Evolutionary conservation across 371 early-diverging fungal species (phyloP), one percentile per base, ranked within the genome.

Genomic region (Lichtheimia hyalospora): DNA sequence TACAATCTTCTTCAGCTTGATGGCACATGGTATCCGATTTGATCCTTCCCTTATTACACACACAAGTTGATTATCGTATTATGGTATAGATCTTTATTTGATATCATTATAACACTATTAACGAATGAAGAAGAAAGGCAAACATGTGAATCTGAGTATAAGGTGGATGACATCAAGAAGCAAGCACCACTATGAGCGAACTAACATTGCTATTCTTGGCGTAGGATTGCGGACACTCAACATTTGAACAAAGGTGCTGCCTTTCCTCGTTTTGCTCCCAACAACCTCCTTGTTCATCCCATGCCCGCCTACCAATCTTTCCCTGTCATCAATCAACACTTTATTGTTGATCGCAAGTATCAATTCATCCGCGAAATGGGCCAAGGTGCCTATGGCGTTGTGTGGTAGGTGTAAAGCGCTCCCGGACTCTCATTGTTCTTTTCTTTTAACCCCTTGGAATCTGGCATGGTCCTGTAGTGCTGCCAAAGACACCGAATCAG

Each of bases 291-390:
- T 39, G 20, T 18, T 28, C 53, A 25, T 18, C 24, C 52, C 49
- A 78, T 78, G 79, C 58, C 75, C 54, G 68, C 66, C 18, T 78
- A 78, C 53, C 84, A 86, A 54, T 77, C 88, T 23, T 87, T 87
- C 62, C 84, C 86, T 27, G 88, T 85, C n/a, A 70, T 87, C 27
- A 85, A 86, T 44, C 84, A 88, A 60, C 84, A 84, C 60, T 88
- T 88, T 71, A 80, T 86, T 62, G 85, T 89, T 44, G 88, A 88
- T 67, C 77, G 68, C 66, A 87, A 87, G 62, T 96, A 92, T 71
- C 84, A 85, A 63, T 84, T 95, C 65, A 80, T 92, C 59, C 83
- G 93, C 49, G 92, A 95, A 68, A 83, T 96, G 73, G 96, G 96
- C 48, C 91, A 91, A 68, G 96, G 96, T 40, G 96, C 96, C 20